phyloP scores from a whole-genome alignment of 2,329 filamentous ascomycete species.

The Albifimbria verrucaria region DNA sequence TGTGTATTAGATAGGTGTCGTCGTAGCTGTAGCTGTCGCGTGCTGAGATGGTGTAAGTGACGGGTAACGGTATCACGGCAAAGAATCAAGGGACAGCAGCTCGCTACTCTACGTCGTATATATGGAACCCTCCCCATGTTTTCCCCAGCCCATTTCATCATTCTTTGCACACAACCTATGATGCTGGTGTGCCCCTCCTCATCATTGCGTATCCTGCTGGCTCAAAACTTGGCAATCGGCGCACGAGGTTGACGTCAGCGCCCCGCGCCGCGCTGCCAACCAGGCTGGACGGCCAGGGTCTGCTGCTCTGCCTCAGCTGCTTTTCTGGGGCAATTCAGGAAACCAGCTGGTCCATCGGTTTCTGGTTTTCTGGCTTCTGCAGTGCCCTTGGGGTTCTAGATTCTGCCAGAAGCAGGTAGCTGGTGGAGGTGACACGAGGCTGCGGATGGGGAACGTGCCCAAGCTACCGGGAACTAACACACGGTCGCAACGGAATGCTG shows the following conservation, averaged over 20 bases:
- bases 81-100: neutral
- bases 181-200: neutral
- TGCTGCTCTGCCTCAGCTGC: too few species aligned
- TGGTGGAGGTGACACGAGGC: too few species aligned
- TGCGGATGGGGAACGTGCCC: too few species aligned
- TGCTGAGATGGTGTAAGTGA: neutral
- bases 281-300: too few species aligned
- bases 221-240: neutral
- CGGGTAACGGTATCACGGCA: neutral
- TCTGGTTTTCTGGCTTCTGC: too few species aligned
- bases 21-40: neutral
- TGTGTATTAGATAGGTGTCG: neutral
- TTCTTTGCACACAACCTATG: neutral
- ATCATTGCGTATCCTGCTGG: neutral
- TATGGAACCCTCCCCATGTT: neutral
- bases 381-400: neutral
- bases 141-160: neutral
- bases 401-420: neutral
- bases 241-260: neutral
- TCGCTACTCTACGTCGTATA: neutral
- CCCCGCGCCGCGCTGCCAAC: neutral
- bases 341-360: too few species aligned
- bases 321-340: too few species aligned
- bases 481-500: too few species aligned
- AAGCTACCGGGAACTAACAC: too few species aligned